Percentiles rank a stretch among this genome's conserved stretches.
Conservation (phyloP, 768 basidiomycete genomes). For the Boletus sp. region DNA sequence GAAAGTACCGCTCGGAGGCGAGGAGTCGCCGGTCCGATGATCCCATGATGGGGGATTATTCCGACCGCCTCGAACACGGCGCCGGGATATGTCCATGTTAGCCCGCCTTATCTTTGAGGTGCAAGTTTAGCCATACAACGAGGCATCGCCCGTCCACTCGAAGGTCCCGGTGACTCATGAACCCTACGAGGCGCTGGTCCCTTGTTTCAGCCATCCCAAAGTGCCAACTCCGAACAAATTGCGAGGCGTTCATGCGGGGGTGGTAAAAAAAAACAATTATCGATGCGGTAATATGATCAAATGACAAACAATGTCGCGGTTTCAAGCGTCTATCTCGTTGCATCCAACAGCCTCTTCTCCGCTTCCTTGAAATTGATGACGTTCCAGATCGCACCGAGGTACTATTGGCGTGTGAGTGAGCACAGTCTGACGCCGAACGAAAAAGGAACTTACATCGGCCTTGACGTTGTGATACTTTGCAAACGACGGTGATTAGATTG, state of each 20-base stretch:
- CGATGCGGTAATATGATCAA: constrained; percentile 5
- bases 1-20: not conserved
- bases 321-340: constrained; percentile 24
- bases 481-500: constrained; percentile 18
- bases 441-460: constrained; percentile 65
- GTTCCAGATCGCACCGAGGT: constrained; percentile 92
- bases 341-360: constrained; percentile 51
- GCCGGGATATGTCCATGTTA: not conserved
- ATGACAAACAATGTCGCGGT: not conserved
- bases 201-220: not conserved
- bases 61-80: not conserved
- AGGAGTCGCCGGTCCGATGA: not conserved
- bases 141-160: not conserved
- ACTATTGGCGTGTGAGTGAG: constrained; percentile 44
- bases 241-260: not conserved
- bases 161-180: not conserved
- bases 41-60: not conserved
- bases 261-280: not conserved
- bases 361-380: constrained; percentile 97
- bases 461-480: constrained; percentile 88
- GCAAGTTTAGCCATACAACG: not conserved
- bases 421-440: not conserved
- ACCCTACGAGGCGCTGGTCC: not conserved
- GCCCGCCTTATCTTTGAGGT: not conserved
- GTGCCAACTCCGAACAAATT: not conserved